phyloP scores from a whole-genome alignment of 306 rosid species.

The Rosa rugosa region DNA sequence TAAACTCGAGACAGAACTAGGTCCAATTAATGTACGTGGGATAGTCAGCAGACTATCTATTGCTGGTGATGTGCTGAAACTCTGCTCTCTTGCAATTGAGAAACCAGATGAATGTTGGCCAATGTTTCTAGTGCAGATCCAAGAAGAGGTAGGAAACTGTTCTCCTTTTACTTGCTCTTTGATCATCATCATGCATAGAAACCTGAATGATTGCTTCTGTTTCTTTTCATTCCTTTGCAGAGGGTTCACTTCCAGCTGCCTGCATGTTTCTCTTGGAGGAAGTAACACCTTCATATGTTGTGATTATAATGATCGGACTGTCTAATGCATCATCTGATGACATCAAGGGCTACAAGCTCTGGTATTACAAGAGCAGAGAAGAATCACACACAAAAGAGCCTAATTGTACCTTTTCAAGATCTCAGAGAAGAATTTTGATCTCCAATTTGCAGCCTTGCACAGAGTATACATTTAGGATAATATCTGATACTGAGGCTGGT shows the following conservation, averaged over 20 bases:
- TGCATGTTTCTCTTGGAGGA: constrained; percentile 97
- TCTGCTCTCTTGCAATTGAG: constrained; percentile 85
- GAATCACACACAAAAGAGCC: constrained; percentile 71
- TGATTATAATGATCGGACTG: constrained; percentile 75
- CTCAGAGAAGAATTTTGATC: constrained; percentile 86
- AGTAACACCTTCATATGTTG: constrained; percentile 71
- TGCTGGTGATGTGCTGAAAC: constrained; percentile 81
- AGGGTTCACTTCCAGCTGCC: constrained; percentile 97
- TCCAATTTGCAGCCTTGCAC: constrained; percentile 91
- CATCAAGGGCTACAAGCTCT: constrained; percentile 88
- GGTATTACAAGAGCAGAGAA: constrained; percentile 82
- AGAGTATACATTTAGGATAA: constrained; percentile 79
- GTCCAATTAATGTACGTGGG: constrained; percentile 83
- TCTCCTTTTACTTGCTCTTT: constrained; percentile 24
- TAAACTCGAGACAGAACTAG: constrained; percentile 88
- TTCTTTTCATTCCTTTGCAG: constrained; percentile 42
- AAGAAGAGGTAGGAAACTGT: constrained; percentile 63
- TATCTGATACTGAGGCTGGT: constrained; percentile 66
- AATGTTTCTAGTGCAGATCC: constrained; percentile 50
- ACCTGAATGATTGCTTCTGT: constrained; percentile 29
- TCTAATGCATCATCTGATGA: constrained; percentile 53
- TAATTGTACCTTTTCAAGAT: constrained; percentile 72
- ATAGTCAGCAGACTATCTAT: constrained; percentile 95
- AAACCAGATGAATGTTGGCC: constrained; percentile 82
- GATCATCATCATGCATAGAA: background rate